Conservation (phyloP, 345 rosid species). For the Brassica carinata region DNA sequence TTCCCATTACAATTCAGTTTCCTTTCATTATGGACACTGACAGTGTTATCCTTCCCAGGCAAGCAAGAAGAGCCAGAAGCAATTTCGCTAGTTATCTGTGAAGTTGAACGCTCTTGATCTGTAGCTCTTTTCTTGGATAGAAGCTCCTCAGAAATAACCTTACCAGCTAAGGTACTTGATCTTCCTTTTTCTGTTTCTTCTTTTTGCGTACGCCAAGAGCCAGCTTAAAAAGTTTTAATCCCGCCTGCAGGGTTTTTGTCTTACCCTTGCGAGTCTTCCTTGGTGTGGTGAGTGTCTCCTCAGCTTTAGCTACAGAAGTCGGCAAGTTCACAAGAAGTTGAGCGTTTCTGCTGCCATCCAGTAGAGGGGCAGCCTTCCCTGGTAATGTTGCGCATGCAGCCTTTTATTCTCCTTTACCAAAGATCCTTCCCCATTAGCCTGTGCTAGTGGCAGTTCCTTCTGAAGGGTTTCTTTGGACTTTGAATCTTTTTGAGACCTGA, state of each 20-base stretch:
- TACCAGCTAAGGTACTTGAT: constrained; percentile 14
- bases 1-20: constrained; percentile 26
- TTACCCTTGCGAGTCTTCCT: constrained; percentile 52
- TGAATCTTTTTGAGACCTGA: constrained; percentile 37
- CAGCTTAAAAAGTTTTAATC: constrained; percentile 51
- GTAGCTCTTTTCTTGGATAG: constrained; percentile 36
- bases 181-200: constrained; percentile 60
- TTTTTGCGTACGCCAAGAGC: constrained; percentile 47
- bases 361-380: constrained; percentile 1
- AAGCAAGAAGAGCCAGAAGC: constrained; percentile 29
- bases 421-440: constrained; percentile 36
- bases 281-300: constrained; percentile 26
- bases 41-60: constrained; percentile 34
- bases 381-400: background rate
- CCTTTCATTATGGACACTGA: constrained; percentile 20
- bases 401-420: constrained; percentile 33
- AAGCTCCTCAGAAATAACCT: constrained; percentile 41
- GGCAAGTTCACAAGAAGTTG: constrained; percentile 30
- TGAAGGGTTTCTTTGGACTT: constrained; percentile 33
- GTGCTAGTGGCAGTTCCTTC: constrained; percentile 41
- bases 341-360: constrained; percentile 24
- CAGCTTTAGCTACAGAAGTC: constrained; percentile 29
- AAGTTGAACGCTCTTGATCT: constrained; percentile 59
- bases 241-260: constrained; percentile 40
- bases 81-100: constrained; percentile 36